phyloP scores from a whole-genome alignment of 1,284 basidiomycete species.

The Trametes sp. region DNA sequence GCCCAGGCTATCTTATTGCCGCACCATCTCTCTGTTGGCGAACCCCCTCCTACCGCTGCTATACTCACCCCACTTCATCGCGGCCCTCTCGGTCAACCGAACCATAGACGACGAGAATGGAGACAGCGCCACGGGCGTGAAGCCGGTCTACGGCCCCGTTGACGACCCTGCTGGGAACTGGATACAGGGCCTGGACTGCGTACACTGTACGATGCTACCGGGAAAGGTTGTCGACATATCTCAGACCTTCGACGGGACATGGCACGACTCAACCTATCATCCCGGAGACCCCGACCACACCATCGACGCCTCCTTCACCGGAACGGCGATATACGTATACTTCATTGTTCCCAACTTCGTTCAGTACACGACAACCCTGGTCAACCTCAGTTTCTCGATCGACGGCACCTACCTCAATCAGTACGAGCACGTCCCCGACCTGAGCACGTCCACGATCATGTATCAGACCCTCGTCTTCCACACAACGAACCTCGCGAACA shows the following conservation, averaged over 20 bases:
- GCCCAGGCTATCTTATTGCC: not conserved
- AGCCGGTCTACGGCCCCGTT: conserved; percentile 8
- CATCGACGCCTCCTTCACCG: conserved; percentile 1
- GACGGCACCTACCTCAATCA: conserved; percentile 11
- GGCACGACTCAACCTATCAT: conserved; percentile 24
- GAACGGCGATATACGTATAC: conserved; percentile 17
- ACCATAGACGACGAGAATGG: conserved; percentile 23
- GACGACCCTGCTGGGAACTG: not conserved
- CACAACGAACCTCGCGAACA: conserved; percentile 1
- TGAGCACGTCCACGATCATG: not conserved
- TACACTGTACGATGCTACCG: conserved; percentile 10
- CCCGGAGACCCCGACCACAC: conserved; percentile 3
- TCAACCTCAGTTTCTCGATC: conserved; percentile 15
- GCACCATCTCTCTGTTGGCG: not conserved
- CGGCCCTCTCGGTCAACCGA: not conserved
- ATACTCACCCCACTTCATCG: no score
- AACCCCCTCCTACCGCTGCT: not conserved
- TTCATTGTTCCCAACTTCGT: conserved; percentile 13
- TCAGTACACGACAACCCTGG: conserved; percentile 11
- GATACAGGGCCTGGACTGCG: conserved; percentile 13
- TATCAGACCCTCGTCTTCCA: conserved; percentile 2
- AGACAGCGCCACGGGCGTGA: conserved; percentile 8
- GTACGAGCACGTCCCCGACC: conserved; percentile 9
- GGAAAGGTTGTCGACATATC: not conserved
- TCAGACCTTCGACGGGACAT: no score